Evolutionary conservation across 495 filamentous ascomycete genomes (phyloP), one percentile per base, ranked within the genome.

Genomic region (Lindgomyces ingoldianus): DNA sequence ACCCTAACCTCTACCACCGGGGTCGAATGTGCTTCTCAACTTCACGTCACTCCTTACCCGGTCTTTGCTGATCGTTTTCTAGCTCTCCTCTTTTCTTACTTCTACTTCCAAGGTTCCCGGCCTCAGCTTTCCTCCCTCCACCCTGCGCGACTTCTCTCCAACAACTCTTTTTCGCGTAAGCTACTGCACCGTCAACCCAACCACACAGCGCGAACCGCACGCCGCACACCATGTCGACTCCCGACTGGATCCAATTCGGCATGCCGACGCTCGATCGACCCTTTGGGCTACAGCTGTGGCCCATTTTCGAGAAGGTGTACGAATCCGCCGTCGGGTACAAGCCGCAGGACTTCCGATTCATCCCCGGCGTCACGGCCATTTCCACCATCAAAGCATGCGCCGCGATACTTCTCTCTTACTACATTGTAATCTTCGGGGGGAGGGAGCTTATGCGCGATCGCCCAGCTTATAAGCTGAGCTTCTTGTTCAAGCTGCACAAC

Each of bases 211-310:
- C 22, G 24, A 24, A 21, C 47, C 41, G 52, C 58, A 60, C 46
- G 41, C 52, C 41, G 36, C 33, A 18, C 50, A 70, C 26, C 26
- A 68, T 70, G 70, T 67, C 63, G 56, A 51, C 24, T 4, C 67
- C 72, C 11, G 39, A 64, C 27, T 78, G 73, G 74, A 72, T 78
- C 33, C 62, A 75, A 41, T 56, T 62, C 62, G 76, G 76, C 60
- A 48, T 55, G 39, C 93, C 93, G 26, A 90, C 90, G 36, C 80
- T 97, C 68, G 93, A 97, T 74, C 85, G 89, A 69, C 94, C 94
- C 12, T 97, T 98, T 74, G 94, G 93, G 73, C 81, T 97, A 62
- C 79, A 89, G 45, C 77, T 98, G 77, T 98, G 94, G 94, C 93
- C 94, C 62, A 84, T 94, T 78, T 98, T 67, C 84, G 87, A 87